Evolutionary conservation across 176 grass and related monocot species (phyloP).

Genomic region (Oryza meridionalis): DNA sequence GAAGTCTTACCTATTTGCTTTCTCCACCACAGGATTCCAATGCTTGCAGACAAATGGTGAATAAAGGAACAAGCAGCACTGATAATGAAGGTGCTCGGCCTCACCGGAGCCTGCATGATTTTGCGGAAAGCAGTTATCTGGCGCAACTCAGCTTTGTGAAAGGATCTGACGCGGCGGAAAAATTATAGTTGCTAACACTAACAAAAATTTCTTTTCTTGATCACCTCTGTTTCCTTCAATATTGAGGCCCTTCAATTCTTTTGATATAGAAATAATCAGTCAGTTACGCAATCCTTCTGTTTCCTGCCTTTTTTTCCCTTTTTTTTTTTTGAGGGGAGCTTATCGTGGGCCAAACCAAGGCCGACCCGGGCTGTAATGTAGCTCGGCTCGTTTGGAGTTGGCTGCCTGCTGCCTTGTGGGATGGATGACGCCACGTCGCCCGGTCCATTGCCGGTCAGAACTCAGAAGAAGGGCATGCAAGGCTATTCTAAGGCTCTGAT

Average conservation of each 20-base stretch:
- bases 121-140: constrained; percentile 89
- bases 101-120: constrained; percentile 84
- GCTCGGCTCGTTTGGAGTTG: too few species aligned
- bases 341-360: too few species aligned
- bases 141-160: constrained; percentile 73
- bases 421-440: too few species aligned
- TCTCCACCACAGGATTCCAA: constrained; percentile 59
- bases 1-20: background rate
- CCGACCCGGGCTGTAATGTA: too few species aligned
- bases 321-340: too few species aligned
- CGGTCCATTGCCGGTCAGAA: too few species aligned
- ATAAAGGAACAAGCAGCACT: constrained; percentile 53
- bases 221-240: background rate
- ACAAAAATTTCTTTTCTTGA: background rate
- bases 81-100: constrained; percentile 67
- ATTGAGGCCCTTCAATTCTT: background rate
- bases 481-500: too few species aligned
- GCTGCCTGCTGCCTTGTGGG: too few species aligned
- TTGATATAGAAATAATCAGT: constrained; percentile 22
- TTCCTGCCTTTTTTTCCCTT: background rate
- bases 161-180: constrained; percentile 8
- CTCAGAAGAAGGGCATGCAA: too few species aligned
- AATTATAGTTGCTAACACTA: background rate
- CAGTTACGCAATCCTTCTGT: background rate
- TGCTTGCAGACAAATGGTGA: constrained; percentile 69